phyloP scores from a whole-genome alignment of 176 grass and related monocot species.

The Alloteropsis semialata region DNA sequence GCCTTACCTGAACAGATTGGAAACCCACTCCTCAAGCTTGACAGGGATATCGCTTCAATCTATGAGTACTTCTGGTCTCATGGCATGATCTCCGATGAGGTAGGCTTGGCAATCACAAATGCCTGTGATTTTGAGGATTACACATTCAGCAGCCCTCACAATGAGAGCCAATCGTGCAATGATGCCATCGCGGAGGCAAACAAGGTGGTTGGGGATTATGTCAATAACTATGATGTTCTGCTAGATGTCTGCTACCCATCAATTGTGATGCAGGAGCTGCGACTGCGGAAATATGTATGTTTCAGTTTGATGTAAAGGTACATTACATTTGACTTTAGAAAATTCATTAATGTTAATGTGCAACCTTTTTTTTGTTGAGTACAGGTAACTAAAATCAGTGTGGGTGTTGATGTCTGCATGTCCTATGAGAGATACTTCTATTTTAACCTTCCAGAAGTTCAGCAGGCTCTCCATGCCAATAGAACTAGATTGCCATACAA shows the following conservation, averaged over 20 bases:
- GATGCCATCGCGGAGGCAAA: constrained; percentile 72
- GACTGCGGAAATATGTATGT: constrained; percentile 87
- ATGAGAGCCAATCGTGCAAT: constrained; percentile 77
- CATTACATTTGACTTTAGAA: not conserved
- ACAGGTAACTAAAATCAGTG: constrained; percentile 80
- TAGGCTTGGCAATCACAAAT: constrained; percentile 60
- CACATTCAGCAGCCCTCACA: constrained; percentile 54
- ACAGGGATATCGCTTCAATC: constrained; percentile 74
- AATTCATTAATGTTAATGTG: not conserved
- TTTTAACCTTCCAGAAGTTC: constrained; percentile 92
- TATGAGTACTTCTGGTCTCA: constrained; percentile 98
- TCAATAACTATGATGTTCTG: constrained; percentile 88
- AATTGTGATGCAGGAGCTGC: constrained; percentile 86
- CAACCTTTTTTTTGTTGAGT: not conserved
- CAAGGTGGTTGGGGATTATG: constrained; percentile 67
- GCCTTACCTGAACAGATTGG: constrained; percentile 58
- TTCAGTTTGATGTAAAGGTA: not conserved
- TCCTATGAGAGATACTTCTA: constrained; percentile 84
- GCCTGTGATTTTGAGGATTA: constrained; percentile 97
- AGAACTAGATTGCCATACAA: constrained; percentile 44
- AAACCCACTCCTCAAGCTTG: constrained; percentile 89
- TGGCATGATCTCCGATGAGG: constrained; percentile 96
- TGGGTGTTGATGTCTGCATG: constrained; percentile 92
- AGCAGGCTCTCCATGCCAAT: constrained; percentile 88
- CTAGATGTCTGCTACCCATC: constrained; percentile 91